These are phyloP conservation scores for Colletotrichum sp. DNA, from an alignment of 2,329 filamentous ascomycete genomes.

Conservation along the genomic window DNA sequence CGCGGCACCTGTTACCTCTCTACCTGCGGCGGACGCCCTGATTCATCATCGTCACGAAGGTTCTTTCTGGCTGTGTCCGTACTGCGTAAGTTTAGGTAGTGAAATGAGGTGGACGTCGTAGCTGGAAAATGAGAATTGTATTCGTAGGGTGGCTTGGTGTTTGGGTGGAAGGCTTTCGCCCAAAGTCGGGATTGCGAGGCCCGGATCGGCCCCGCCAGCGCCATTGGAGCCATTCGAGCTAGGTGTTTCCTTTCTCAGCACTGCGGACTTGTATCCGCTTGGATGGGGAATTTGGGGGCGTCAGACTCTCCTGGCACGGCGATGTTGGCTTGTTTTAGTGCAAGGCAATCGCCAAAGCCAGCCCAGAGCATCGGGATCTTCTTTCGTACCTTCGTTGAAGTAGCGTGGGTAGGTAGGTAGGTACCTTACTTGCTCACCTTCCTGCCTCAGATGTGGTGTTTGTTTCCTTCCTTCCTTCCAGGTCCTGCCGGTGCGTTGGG, in stretches of 20 bases:
- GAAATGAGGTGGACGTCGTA: neutral
- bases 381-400: neutral
- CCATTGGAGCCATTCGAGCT: neutral
- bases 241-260: neutral
- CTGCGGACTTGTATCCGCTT: neutral
- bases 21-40: neutral
- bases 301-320: neutral
- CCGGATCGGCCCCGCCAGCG: neutral
- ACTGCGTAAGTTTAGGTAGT: neutral
- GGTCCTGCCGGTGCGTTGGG: neutral
- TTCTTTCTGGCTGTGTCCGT: neutral
- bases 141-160: neutral
- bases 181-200: neutral
- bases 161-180: neutral
- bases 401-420: neutral
- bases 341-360: neutral
- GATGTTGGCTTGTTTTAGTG: conserved; percentile 5
- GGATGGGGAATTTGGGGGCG: conserved; percentile 5
- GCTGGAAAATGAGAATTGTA: neutral
- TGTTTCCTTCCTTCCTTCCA: neutral
- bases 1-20: neutral
- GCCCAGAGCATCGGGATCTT: neutral
- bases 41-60: neutral
- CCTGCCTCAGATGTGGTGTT: neutral
- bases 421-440: neutral